These are phyloP conservation scores for Cryptococcus wingfieldii DNA, from an alignment of 1,284 basidiomycete genomes.

Conservation along the genomic window DNA sequence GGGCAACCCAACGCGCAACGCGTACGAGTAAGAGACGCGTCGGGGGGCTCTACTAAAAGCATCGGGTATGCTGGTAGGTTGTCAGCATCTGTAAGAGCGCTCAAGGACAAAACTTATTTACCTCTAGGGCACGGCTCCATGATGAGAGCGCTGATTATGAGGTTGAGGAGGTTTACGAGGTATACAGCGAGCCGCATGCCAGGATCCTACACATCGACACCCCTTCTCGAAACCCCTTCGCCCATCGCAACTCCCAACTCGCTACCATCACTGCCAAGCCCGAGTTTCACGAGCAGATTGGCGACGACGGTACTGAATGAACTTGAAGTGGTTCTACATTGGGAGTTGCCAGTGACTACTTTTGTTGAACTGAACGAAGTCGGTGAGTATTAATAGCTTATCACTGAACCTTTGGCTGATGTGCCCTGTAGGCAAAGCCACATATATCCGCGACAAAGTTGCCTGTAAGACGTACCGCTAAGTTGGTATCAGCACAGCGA, in stretches of 20 bases:
- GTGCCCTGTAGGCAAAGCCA: constrained; percentile 32
- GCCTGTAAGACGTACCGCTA: too few relatives aligned
- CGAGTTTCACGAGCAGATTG: constrained; percentile 5
- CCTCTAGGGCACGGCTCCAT: too few relatives aligned
- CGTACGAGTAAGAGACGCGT: too few relatives aligned
- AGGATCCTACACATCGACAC: background rate
- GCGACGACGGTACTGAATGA: constrained; percentile 19
- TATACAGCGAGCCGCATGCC: too few relatives aligned
- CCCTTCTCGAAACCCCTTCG: background rate
- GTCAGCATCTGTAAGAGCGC: too few relatives aligned
- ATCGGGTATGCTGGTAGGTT: too few relatives aligned
- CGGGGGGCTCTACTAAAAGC: too few relatives aligned
- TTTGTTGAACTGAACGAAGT: constrained; percentile 48
- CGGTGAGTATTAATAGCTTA: constrained; percentile 15
- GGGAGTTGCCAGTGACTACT: constrained; percentile 42
- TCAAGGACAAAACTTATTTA: too few relatives aligned
- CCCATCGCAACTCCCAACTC: background rate
- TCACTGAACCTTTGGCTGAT: background rate
- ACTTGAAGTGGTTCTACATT: constrained; percentile 32
- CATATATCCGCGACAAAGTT: constrained; percentile 42
- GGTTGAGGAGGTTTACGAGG: too few relatives aligned
- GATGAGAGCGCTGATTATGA: too few relatives aligned
- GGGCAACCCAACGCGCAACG: too few relatives aligned
- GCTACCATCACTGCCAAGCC: background rate
- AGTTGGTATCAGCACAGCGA: too few relatives aligned